A percentile compares a stretch with the other conserved stretches of the same genome.
Conservation (phyloP, 1,284 basidiomycete species). For the Phlebopus sp. region DNA sequence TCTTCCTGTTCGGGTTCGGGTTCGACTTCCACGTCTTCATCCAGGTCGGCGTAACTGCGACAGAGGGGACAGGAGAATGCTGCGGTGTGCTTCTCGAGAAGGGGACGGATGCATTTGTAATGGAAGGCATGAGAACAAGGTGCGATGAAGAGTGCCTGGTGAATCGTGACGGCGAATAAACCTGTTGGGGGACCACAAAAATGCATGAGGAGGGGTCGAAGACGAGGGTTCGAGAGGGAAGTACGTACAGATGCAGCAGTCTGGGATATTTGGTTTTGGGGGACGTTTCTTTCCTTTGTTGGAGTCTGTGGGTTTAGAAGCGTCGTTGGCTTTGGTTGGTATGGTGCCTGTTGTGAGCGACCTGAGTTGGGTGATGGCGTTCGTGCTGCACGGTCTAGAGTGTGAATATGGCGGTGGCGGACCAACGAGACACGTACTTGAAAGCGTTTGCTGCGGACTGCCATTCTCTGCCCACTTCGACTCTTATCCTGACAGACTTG, state of each 20-base stretch:
- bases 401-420: not conserved
- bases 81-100: slow-evolving; percentile 85
- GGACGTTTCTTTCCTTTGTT: slow-evolving; percentile 33
- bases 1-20: slow-evolving; percentile 28
- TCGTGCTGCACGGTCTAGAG: slow-evolving; percentile 51
- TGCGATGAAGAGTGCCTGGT: slow-evolving; percentile 95
- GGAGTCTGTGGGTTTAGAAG: slow-evolving; percentile 3
- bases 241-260: slow-evolving; percentile 88
- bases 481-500: slow-evolving; percentile 94
- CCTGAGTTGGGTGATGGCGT: slow-evolving; percentile 79
- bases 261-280: slow-evolving; percentile 64
- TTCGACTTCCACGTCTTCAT: slow-evolving; percentile 91
- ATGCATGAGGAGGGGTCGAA: too few species aligned
- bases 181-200: slow-evolving; percentile 54
- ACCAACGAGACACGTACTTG: slow-evolving; percentile 66
- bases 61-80: slow-evolving; percentile 96
- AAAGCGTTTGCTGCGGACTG: slow-evolving; percentile 87
- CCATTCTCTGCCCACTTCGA: slow-evolving; percentile 91
- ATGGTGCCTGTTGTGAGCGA: slow-evolving; percentile 51
- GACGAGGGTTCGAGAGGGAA: not conserved
- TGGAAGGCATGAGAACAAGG: slow-evolving; percentile 97
- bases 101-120: slow-evolving; percentile 95
- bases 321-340: slow-evolving; percentile 12
- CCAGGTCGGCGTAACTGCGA: slow-evolving; percentile 89
- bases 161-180: slow-evolving; percentile 90